Conservation (phyloP, 164 flowering plant species). For the Macadamia integrifolia region DNA sequence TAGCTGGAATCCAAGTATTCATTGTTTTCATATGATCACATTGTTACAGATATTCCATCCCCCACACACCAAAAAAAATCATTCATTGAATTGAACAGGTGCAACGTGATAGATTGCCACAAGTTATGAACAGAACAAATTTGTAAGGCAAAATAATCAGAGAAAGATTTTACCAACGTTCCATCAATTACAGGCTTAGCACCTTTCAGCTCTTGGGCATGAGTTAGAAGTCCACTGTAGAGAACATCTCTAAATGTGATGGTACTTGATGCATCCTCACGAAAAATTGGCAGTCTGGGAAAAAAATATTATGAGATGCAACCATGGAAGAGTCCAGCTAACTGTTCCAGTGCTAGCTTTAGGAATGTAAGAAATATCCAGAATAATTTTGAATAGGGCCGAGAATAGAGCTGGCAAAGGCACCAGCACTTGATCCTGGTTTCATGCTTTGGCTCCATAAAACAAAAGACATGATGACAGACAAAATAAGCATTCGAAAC, state of each 20-base stretch:
- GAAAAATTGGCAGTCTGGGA: slow-evolving; percentile 58
- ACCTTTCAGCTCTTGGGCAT: slow-evolving; percentile 49
- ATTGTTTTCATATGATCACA: too few relatives aligned
- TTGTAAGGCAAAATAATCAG: background rate
- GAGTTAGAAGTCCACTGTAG: slow-evolving; percentile 41
- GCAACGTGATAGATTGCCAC: background rate
- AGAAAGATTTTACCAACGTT: slow-evolving; percentile 42
- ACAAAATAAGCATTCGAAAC: background rate
- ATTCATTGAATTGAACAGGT: background rate
- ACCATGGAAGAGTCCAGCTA: background rate
- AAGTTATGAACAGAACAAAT: background rate
- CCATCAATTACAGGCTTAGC: slow-evolving; percentile 75
- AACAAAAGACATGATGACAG: too few relatives aligned
- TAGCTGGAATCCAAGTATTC: too few relatives aligned
- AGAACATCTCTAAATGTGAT: slow-evolving; percentile 46
- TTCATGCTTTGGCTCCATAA: too few relatives aligned
- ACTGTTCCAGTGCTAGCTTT: background rate
- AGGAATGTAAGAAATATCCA: background rate
- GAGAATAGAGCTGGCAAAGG: too few relatives aligned
- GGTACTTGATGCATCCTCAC: slow-evolving; percentile 29
- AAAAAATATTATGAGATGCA: slow-evolving; percentile 9
- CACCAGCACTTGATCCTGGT: too few relatives aligned
- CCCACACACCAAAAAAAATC: background rate
- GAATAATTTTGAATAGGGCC: background rate
- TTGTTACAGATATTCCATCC: too few relatives aligned